A percentile compares a stretch with the other conserved stretches of the same genome.
Conservation (phyloP, 768 basidiomycete genomes). For the Tephrocybe sp. region DNA sequence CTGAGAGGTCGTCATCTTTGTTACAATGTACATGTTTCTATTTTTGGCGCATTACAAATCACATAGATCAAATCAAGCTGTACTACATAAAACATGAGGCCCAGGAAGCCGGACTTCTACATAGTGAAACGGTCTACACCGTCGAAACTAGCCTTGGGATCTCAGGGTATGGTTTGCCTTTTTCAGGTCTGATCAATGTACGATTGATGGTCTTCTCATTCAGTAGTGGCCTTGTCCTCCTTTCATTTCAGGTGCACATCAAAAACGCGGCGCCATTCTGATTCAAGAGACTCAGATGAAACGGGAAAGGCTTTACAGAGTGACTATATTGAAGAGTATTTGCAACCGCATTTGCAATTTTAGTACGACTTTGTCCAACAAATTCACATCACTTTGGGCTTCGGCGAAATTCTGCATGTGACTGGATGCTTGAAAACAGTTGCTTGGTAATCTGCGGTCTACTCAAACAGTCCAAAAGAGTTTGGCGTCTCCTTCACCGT, state of each 20-base stretch:
- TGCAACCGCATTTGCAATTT: constrained; percentile 9
- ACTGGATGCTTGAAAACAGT: constrained; percentile 18
- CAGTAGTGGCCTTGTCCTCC: constrained; percentile 8
- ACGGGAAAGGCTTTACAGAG: constrained; percentile 8
- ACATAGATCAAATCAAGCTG: no score
- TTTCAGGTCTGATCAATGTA: no score
- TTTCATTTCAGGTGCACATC: constrained; percentile 16
- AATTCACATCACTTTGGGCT: constrained; percentile 5
- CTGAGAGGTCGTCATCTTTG: no score
- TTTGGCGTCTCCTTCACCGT: constrained; percentile 15
- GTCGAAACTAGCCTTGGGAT: constrained; percentile 7
- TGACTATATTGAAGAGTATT: constrained; percentile 7
- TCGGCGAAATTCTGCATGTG: constrained; percentile 19
- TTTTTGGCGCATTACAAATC: no score
- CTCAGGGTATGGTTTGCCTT: no score
- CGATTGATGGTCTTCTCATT: background rate
- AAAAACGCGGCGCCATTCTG: constrained; percentile 13
- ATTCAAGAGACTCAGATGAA: constrained; percentile 15
- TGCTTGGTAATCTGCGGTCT: constrained; percentile 19
- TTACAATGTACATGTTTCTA: no score
- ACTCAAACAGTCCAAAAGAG: constrained; percentile 12
- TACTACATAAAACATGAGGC: no score
- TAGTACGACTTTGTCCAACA: constrained; percentile 15
- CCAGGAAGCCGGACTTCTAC: constrained; percentile 13
- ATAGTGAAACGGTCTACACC: constrained; percentile 8